Base-by-base conservation (phyloP, 1,139 yeast genomes). In the Yarrowia galli region DNA sequence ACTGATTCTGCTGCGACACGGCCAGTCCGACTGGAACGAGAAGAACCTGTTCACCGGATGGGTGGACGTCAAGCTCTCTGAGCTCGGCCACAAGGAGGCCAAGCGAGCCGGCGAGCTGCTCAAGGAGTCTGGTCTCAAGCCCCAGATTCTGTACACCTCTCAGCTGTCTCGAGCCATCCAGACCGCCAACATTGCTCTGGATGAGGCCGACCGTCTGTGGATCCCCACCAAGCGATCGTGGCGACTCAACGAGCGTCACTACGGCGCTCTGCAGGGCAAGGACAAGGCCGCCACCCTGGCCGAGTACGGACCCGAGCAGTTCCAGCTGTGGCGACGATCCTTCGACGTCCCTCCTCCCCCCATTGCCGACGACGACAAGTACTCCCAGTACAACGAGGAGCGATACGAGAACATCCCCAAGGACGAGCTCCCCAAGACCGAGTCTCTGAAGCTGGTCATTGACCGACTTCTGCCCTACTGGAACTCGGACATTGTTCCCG, bases 231-330 rank as follows among this genome's bases (percentile, higher is more conserved):
- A 89, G 83, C 91, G 98, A 85, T 85, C 93, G 70, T 93, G 98
- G 98, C 89, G 98, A 86, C 88, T 93, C 81, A 93, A 93, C 83
- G 99, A 93, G 85, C 95, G 98, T 85, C 98, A 93, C 84, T 93
- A 93, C 84, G 99, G 99, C 86, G 98, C 92, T 75, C 87, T 95
- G 77, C 98, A 95, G 84, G 99, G 99, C 80, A 93, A 93, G 86
- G 96, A 93, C 85, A 93, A 93, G 86, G 97, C 98, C 74, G 92
- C 86, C 77, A 91, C 97, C 74, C 86, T 92, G 79, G 95, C 88
- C 77, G 81, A 87, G 77, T 93, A 87, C 83, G 99, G 99, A 78
- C 83, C 87, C 76, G 98, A 92, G 80, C 87, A 92, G 84, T 95
- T 95, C 90, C 93, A 89, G 86, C 90, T 89, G 77, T 93, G 96